These are phyloP conservation scores for Nicotiana rustica DNA, from an alignment of 305 asterid species.

Conservation along the genomic window DNA sequence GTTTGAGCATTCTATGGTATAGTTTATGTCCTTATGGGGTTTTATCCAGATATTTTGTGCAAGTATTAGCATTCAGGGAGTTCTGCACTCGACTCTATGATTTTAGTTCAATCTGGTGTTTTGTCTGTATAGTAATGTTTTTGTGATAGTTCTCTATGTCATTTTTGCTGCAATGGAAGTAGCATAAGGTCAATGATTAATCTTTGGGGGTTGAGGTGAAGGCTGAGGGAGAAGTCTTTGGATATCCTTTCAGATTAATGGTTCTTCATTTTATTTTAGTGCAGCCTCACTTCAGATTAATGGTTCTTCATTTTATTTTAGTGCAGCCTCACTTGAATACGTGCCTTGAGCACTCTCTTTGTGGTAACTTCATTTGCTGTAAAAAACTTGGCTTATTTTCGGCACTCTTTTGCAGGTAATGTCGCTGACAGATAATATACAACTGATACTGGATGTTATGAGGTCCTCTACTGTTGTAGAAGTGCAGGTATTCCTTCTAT, in stretches of 20 bases:
- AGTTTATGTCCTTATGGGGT: not conserved
- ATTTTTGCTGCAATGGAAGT: not conserved
- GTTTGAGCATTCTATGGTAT: slow-evolving; percentile 15
- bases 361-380: not conserved
- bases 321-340: slow-evolving; percentile 6
- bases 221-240: not conserved
- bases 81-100: slow-evolving; percentile 9
- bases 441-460: slow-evolving; percentile 36
- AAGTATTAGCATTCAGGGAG: slow-evolving; percentile 10
- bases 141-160: not conserved
- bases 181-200: not conserved
- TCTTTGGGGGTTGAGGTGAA: not conserved
- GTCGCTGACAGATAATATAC: slow-evolving; percentile 36
- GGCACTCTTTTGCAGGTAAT: slow-evolving; percentile 32
- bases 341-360: not conserved
- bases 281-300: too few species aligned
- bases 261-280: too few species aligned
- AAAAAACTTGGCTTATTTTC: not conserved
- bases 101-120: not conserved
- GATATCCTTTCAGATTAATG: not conserved
- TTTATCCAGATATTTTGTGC: not conserved
- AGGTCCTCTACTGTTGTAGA: slow-evolving; percentile 39
- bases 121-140: not conserved
- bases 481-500: slow-evolving; percentile 35
- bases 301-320: not conserved